Conservation (phyloP, 768 basidiomycete species). For the Paxillus ammoniavirescens region DNA sequence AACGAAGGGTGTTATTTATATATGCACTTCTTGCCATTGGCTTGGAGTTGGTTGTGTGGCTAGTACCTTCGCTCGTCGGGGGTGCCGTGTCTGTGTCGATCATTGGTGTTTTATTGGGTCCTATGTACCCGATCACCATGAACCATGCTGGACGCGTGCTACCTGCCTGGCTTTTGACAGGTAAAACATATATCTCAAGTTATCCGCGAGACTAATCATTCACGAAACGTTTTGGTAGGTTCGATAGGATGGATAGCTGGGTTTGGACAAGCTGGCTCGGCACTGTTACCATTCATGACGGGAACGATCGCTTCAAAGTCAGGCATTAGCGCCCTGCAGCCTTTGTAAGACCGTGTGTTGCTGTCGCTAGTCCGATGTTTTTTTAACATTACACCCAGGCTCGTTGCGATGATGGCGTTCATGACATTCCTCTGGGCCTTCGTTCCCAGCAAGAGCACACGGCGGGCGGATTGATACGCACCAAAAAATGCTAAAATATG, state of each 20-base stretch:
- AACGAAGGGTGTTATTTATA: conserved; percentile 50
- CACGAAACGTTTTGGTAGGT: conserved; percentile 26
- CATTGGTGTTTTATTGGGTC: conserved; percentile 53
- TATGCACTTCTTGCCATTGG: conserved; percentile 54
- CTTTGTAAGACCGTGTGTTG: conserved; percentile 19
- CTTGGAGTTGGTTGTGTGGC: conserved; percentile 58
- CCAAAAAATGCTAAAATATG: not conserved
- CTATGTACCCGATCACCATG: conserved; percentile 59
- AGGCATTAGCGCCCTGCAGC: conserved; percentile 45
- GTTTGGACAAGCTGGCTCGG: conserved; percentile 70
- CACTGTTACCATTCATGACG: conserved; percentile 69
- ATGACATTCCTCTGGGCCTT: conserved; percentile 43
- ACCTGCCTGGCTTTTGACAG: conserved; percentile 66
- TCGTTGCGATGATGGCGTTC: conserved; percentile 41
- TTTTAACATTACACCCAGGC: conserved; percentile 9
- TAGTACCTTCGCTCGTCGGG: conserved; percentile 50
- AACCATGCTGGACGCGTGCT: conserved; percentile 67
- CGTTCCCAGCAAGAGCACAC: conserved; percentile 32
- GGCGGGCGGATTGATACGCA: conserved; percentile 12
- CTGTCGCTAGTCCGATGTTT: not conserved
- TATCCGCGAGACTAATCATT: not conserved
- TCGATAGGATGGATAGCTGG: conserved; percentile 70
- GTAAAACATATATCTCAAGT: conserved; percentile 11
- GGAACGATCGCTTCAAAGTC: conserved; percentile 63
- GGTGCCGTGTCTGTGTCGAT: conserved; percentile 56